Evolutionary conservation across 139 green algal species (phyloP).

Genomic region (Closterium sp.): DNA sequence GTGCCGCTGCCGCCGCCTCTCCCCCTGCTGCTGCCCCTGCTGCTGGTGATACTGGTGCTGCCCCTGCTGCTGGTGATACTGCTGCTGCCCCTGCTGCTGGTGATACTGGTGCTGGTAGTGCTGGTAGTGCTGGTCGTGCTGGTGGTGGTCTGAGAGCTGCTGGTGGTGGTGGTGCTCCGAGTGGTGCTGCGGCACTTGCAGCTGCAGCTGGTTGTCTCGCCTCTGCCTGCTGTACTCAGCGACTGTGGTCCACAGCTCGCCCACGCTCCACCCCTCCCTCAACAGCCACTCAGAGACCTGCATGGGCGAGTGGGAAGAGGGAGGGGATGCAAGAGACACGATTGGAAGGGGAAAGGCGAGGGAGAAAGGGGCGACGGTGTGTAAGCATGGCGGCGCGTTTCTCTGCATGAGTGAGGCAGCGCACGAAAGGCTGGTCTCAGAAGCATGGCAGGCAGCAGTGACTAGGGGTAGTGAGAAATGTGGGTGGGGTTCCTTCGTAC

Average conservation of each 20-base stretch:
- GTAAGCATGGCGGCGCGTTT: neutral
- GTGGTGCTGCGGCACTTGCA: neutral
- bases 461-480: slow-evolving; percentile 29
- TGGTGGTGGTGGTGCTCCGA: neutral
- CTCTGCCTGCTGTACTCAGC: slow-evolving; percentile 12
- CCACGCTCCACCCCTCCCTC: slow-evolving; percentile 17
- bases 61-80: neutral
- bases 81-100: neutral
- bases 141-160: neutral
- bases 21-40: neutral
- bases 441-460: slow-evolving; percentile 34
- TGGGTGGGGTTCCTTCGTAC: slow-evolving; percentile 22
- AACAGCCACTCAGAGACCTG: slow-evolving; percentile 16
- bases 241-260: slow-evolving; percentile 14
- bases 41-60: neutral
- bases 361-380: neutral
- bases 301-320: too few relatives aligned
- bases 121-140: neutral
- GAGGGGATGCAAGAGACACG: too few relatives aligned
- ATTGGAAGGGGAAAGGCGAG: neutral
- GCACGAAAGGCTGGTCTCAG: neutral
- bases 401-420: slow-evolving; percentile 1
- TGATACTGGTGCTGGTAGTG: neutral
- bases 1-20: neutral
- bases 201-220: neutral